Percentiles rank a stretch among this genome's conserved stretches.
Conservation (phyloP, 192 early-diverging fungal species). For the Coemansia sp. region DNA sequence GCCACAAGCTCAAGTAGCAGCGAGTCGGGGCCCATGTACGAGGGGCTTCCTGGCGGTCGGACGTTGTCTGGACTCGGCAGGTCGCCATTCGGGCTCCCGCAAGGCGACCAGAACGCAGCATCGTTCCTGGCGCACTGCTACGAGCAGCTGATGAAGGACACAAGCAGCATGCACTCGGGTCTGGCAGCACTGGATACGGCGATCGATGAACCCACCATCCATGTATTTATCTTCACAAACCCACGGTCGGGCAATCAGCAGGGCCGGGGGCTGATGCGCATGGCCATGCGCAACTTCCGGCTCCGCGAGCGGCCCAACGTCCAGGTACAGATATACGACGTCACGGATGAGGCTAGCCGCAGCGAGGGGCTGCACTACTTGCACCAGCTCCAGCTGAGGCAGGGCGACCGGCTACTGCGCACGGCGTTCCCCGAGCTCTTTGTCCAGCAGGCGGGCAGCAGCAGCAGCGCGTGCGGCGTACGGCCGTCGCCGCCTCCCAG, state of each 20-base stretch:
- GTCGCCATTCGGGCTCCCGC: slow-evolving; percentile 38
- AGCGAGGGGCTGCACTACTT: slow-evolving; percentile 60
- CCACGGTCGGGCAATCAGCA: slow-evolving; percentile 73
- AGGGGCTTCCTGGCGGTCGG: background rate
- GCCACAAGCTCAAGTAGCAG: background rate
- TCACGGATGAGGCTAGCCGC: slow-evolving; percentile 60
- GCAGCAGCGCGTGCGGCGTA: background rate
- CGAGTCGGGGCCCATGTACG: slow-evolving; percentile 13
- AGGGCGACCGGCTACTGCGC: slow-evolving; percentile 45
- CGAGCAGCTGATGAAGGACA: slow-evolving; percentile 43
- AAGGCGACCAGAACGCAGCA: slow-evolving; percentile 26
- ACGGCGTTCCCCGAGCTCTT: slow-evolving; percentile 53
- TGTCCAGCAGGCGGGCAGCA: background rate
- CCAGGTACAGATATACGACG: slow-evolving; percentile 73
- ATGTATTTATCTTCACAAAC: slow-evolving; percentile 77
- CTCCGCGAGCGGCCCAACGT: slow-evolving; percentile 62
- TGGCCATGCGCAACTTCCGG: slow-evolving; percentile 68
- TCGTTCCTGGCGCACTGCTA: slow-evolving; percentile 45
- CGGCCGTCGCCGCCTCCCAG: background rate
- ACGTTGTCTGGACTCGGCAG: slow-evolving; percentile 13
- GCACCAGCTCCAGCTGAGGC: slow-evolving; percentile 53
- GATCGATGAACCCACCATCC: slow-evolving; percentile 55
- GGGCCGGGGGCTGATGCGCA: slow-evolving; percentile 58
- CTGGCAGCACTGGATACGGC: slow-evolving; percentile 9
- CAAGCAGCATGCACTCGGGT: slow-evolving; percentile 22